Base-by-base conservation (phyloP, 2,329 filamentous ascomycete species). In the Coniella lustricola region DNA sequence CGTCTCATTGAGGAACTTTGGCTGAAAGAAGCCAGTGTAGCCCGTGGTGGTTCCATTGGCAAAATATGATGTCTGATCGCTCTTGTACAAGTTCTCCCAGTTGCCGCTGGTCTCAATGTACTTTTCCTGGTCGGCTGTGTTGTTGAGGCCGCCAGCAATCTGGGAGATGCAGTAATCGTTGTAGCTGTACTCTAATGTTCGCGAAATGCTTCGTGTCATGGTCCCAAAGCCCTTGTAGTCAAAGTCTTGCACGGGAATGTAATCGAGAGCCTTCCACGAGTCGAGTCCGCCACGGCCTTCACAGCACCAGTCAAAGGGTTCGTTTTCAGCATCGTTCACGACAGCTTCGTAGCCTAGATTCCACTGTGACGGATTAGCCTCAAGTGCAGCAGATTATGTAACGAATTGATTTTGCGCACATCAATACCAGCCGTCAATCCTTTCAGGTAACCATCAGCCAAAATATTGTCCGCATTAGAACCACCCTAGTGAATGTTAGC, bases 181-280 rank as follows among this genome's bases (percentile, higher is more conserved):
- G 63, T 90, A 90, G 7, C 82, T 79, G 60, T 90, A 90, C 61
- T 90, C 86, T 1, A 90, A 75, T 0, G 85, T 89, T 7, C 86
- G 74, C 1, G 82, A 87, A 21, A 90, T 76, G 53, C 77, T 83
- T 7, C 86, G 74, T 0, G 85, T 88, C 62, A 85, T 76, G 0
- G 81, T 79, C 0, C 85, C 85, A n/a, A 79, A 76, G 2, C 83
- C 84, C 49, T 71, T 71, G 61, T 70, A 69, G 61, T 90, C 85
- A 47, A 79, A 79, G 53, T 89, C 82, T 49, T 84, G 74, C 0
- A 76, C 76, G 0, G 86, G 85, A 13, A 90, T 84, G 60, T 87
- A 90, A 1, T 81, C 77, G 0, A 88, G 70, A 0, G 58, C 65
- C 58, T 88, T 87, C 86, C 86, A 90, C 54, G 81, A 84, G 42